Base-by-base conservation (phyloP, 768 basidiomycete species). In the Tricholoma terreum region DNA sequence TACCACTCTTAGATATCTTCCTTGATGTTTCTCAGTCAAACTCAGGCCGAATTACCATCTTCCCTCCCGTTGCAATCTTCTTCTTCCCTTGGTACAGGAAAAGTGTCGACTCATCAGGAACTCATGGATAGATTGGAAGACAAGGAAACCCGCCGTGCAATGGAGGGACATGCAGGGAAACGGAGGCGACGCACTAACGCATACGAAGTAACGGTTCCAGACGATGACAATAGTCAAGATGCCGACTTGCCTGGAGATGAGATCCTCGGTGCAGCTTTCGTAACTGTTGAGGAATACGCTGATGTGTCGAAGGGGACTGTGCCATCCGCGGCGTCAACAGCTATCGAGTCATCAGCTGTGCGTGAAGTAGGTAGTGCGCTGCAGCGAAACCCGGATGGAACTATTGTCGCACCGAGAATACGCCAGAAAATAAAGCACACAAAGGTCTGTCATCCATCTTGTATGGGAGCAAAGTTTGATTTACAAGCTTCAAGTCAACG, bases 21-120 rank as follows among this genome's bases (percentile, higher is more conserved):
- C 61, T 69, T 75, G 49, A 72, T 59, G 50, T 59, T 56, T 56
- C 65, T 60, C 74, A 94, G 91, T 60, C 82, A 89, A 74, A 87
- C 83, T 38, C 94, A 95, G 74, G 84, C 88, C 2, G 77, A 86
- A 34, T 72, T 89, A 42, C 75, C 80, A 6, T 74, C 79, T 12
- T 79, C 83, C 24, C 68, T 87, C 12, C 69, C 81, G 19, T 75
- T 97, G 22, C 85, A 90, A 50, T 87, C 92, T 0, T 93, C 94
- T 15, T 83, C 94, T 6, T 89, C 87, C 1, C 82, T 97, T 54
- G 93, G 94, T 14, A 87, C 92, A 1, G 88, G 89, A 11, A 86
- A 80, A 65, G 66, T 76, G 3, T 66, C 71, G 2, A 88, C 90
- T 2, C 81, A 86, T 59, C 80, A 83, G 38, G 83, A 88, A 50